Evolutionary conservation across 257 asterid genomes (phyloP).

Genomic region (Ophiorrhiza pumila): DNA sequence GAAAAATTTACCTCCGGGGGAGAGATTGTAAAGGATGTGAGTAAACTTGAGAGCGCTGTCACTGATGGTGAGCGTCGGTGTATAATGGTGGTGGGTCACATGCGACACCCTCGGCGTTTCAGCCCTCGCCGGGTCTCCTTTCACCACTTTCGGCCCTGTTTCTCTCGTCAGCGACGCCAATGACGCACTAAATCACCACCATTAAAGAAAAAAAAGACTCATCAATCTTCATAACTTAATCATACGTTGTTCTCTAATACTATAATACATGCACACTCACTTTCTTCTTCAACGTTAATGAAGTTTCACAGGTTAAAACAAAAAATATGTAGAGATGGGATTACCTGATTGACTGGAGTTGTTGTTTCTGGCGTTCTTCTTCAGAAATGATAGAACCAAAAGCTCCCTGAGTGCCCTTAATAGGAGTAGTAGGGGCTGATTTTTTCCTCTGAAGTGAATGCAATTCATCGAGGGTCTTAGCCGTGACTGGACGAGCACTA

Average conservation of each 20-base stretch:
- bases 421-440: slow-evolving; percentile 79
- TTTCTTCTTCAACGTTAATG: too few species aligned
- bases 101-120: slow-evolving; percentile 58
- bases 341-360: slow-evolving; percentile 91
- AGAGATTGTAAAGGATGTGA: slow-evolving; percentile 87
- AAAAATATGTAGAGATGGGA: too few species aligned
- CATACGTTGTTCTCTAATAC: too few species aligned
- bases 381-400: slow-evolving; percentile 40
- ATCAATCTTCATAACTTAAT: too few species aligned
- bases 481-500: slow-evolving; percentile 66
- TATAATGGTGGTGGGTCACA: slow-evolving; percentile 39
- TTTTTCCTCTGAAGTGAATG: slow-evolving; percentile 91
- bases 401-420: slow-evolving; percentile 41
- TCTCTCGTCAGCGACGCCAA: slow-evolving; percentile 88
- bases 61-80: slow-evolving; percentile 47
- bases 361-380: slow-evolving; percentile 67
- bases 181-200: slow-evolving; percentile 50
- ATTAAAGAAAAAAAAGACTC: neutral
- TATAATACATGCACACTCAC: too few species aligned
- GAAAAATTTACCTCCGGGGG: slow-evolving; percentile 66
- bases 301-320: too few species aligned
- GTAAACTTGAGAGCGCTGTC: slow-evolving; percentile 87
- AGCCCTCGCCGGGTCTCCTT: slow-evolving; percentile 70
- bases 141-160: slow-evolving; percentile 90
- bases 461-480: slow-evolving; percentile 72